Evolutionary conservation across 2,329 filamentous ascomycete species (phyloP).

Genomic region (Elsinoe batatas): DNA sequence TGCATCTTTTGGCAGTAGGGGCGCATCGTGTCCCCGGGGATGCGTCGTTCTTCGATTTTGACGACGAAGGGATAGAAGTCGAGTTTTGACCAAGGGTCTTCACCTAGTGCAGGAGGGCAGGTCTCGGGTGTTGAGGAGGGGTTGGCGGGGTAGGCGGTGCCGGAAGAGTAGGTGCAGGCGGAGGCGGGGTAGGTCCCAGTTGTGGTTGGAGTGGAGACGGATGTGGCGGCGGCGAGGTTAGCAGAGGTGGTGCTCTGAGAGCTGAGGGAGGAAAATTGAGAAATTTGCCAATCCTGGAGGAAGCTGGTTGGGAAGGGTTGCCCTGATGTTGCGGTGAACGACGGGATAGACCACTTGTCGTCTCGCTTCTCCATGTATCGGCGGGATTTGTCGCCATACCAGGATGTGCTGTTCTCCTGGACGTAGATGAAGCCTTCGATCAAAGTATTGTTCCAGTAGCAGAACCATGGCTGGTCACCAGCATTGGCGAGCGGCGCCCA

Average conservation of each 20-base stretch:
- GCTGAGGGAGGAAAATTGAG: background rate
- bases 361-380: background rate
- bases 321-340: too few species aligned
- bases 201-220: background rate
- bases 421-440: slow-evolving; percentile 60
- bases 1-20: slow-evolving; percentile 59
- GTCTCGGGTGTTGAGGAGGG: slow-evolving; percentile 13
- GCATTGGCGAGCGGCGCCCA: slow-evolving; percentile 29
- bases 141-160: slow-evolving; percentile 11
- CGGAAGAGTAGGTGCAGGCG: slow-evolving; percentile 8
- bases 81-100: slow-evolving; percentile 18
- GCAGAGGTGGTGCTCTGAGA: background rate
- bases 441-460: slow-evolving; percentile 58
- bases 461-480: slow-evolving; percentile 59
- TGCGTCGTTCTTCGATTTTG: slow-evolving; percentile 56
- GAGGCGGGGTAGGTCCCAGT: background rate
- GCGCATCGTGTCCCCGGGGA: slow-evolving; percentile 33
- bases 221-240: background rate
- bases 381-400: slow-evolving; percentile 4
- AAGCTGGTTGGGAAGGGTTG: slow-evolving; percentile 1
- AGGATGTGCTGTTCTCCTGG: slow-evolving; percentile 24
- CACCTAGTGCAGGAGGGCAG: slow-evolving; percentile 13
- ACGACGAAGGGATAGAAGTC: slow-evolving; percentile 43
- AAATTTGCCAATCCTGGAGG: slow-evolving; percentile 14
- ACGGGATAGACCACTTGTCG: background rate